Percentiles rank a stretch among this genome's conserved stretches.
Conservation (phyloP, 805 yeast genomes). For the Kregervanrija fluxuum region DNA sequence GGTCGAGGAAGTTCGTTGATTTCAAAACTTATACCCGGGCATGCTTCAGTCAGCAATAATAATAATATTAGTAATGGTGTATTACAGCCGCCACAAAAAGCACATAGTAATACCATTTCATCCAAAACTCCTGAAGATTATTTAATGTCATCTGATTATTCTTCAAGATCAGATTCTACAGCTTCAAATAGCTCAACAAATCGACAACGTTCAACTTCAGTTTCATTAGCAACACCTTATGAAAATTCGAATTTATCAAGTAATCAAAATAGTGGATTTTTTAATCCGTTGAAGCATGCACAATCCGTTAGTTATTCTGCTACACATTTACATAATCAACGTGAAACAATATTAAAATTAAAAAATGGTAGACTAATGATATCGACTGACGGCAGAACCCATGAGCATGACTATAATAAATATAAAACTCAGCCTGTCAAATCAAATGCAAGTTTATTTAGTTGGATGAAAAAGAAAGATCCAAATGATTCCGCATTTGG, state of each 20-base stretch:
- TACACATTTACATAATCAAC: conserved; percentile 16
- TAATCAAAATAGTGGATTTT: conserved; percentile 7
- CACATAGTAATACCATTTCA: too few species aligned
- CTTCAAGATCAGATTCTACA: conserved; percentile 1
- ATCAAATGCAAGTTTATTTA: conserved; percentile 21
- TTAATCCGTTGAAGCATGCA: conserved; percentile 19
- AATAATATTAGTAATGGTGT: too few species aligned
- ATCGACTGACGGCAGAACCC: conserved; percentile 24
- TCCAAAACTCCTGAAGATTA: not conserved
- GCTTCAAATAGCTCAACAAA: conserved; percentile 10
- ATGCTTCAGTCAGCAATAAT: too few species aligned
- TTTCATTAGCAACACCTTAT: conserved; percentile 16
- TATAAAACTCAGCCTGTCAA: conserved; percentile 27
- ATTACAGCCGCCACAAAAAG: too few species aligned
- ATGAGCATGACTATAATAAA: conserved; percentile 29
- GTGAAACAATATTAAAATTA: conserved; percentile 20
- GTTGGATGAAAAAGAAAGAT: conserved; percentile 29
- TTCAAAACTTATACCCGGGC: too few species aligned
- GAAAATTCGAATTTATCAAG: conserved; percentile 1
- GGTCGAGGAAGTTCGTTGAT: too few species aligned
- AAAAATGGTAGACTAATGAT: conserved; percentile 25
- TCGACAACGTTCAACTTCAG: conserved; percentile 15
- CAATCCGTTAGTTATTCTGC: conserved; percentile 20
- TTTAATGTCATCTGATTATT: conserved; percentile 7
- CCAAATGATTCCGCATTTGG: conserved; percentile 19